phyloP scores from a whole-genome alignment of 2,329 filamentous ascomycete species.

The Microcera coccophila region DNA sequence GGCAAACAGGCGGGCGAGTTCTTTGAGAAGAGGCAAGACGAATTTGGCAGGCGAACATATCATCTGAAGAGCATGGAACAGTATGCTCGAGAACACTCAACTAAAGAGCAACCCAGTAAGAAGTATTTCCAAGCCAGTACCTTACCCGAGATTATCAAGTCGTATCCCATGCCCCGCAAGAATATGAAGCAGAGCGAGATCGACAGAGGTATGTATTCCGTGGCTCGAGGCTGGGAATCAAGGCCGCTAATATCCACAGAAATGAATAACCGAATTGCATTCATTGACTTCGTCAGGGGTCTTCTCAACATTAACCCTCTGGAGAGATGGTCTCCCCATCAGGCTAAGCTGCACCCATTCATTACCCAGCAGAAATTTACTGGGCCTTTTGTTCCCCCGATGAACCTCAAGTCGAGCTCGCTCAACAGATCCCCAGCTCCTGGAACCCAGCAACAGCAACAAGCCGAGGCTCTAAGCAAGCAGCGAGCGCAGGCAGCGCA shows the following conservation, averaged over 20 bases:
- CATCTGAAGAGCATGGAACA: conserved; percentile 96
- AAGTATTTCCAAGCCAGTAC: conserved; percentile 97
- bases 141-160: conserved; percentile 93
- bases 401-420: conserved; percentile 88
- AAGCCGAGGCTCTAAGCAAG: conserved; percentile 90
- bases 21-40: conserved; percentile 87
- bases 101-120: conserved; percentile 98
- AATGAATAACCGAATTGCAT: conserved; percentile 96
- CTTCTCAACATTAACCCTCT: conserved; percentile 91
- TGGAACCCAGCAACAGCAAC: conserved; percentile 91
- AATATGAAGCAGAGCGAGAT: conserved; percentile 99
- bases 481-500: conserved; percentile 74
- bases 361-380: conserved; percentile 98
- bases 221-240: not conserved
- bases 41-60: conserved; percentile 87
- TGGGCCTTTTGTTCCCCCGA: conserved; percentile 90
- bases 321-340: conserved; percentile 95
- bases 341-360: conserved; percentile 95
- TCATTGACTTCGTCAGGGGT: conserved; percentile 96
- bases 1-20: conserved; percentile 97
- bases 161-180: conserved; percentile 96
- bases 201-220: conserved; percentile 69
- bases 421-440: conserved; percentile 84
- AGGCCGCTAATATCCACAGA: conserved; percentile 52
- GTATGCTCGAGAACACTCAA: conserved; percentile 90